Evolutionary conservation across 2,329 filamentous ascomycete genomes (phyloP).

Genomic region (Pestalotiopsis sp.): DNA sequence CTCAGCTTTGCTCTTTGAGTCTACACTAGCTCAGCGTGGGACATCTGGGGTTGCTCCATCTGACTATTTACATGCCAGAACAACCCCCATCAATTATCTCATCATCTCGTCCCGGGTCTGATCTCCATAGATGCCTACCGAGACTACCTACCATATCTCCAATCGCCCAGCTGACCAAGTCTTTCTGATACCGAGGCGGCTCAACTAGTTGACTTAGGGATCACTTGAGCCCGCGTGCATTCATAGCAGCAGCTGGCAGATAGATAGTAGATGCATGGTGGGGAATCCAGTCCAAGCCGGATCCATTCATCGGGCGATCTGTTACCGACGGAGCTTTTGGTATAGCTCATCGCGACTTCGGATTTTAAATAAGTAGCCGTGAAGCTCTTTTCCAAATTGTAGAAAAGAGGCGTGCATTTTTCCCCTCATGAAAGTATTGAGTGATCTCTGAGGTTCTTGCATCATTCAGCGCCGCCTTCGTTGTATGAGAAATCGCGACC

Average conservation of each 20-base stretch:
- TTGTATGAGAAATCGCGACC: neutral
- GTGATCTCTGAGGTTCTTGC: neutral
- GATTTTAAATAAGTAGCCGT: neutral
- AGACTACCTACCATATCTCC: neutral
- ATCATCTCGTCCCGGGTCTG: neutral
- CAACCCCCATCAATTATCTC: neutral
- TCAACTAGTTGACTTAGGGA: neutral
- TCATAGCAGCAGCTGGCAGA: neutral
- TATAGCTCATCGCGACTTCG: neutral
- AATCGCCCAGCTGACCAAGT: neutral
- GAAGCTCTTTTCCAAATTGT: neutral
- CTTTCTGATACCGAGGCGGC: neutral
- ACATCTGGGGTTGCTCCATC: neutral
- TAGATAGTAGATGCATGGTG: neutral
- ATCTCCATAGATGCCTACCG: neutral
- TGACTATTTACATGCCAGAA: neutral
- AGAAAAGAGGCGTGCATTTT: neutral
- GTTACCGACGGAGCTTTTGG: slow-evolving; percentile 5
- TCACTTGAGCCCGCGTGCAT: neutral
- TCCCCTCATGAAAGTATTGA: neutral
- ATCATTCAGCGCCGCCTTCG: neutral
- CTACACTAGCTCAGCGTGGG: too few species aligned
- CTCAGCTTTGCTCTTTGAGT: too few species aligned
- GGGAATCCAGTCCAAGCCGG: neutral
- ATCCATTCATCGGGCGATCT: slow-evolving; percentile 11